Evolutionary conservation across 2,329 filamentous ascomycete genomes (phyloP).

Genomic region (Shiraia bambusicola): DNA sequence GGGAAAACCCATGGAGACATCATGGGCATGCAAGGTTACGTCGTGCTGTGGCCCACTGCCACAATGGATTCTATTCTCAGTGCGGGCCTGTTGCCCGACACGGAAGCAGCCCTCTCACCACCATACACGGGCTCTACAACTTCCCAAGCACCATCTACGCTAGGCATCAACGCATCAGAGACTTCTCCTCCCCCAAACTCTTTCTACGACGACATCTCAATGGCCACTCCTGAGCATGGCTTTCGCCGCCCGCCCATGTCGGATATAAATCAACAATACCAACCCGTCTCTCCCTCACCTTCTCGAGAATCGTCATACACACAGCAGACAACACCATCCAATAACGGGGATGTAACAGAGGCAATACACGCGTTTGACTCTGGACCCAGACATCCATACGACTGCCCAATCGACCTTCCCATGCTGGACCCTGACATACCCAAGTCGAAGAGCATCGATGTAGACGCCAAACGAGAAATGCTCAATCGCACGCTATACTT

Average conservation of each 20-base stretch:
- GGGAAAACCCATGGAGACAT: constrained; percentile 26
- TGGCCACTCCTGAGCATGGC: background rate
- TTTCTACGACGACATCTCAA: background rate
- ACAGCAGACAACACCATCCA: background rate
- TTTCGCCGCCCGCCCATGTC: background rate
- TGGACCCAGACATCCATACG: constrained; percentile 22
- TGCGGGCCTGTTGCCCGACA: constrained; percentile 25
- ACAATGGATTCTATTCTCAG: constrained; percentile 30
- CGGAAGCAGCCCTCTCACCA: background rate
- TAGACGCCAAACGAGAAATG: constrained; percentile 27
- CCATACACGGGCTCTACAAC: constrained; percentile 1
- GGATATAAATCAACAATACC: background rate
- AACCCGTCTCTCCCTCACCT: background rate
- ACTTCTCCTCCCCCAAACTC: background rate
- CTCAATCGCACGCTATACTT: constrained; percentile 31
- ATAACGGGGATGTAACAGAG: constrained; percentile 1
- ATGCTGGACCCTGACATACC: constrained; percentile 7
- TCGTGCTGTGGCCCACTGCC: constrained; percentile 29
- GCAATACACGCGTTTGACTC: constrained; percentile 24
- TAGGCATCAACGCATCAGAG: background rate
- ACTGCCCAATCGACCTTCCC: constrained; percentile 12
- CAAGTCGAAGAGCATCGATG: constrained; percentile 19
- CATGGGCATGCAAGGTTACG: constrained; percentile 31
- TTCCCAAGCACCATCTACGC: background rate
- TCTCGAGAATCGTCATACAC: background rate